These are phyloP conservation scores for Schizothecium vesticola DNA, from an alignment of 495 filamentous ascomycete genomes.

Conservation along the genomic window DNA sequence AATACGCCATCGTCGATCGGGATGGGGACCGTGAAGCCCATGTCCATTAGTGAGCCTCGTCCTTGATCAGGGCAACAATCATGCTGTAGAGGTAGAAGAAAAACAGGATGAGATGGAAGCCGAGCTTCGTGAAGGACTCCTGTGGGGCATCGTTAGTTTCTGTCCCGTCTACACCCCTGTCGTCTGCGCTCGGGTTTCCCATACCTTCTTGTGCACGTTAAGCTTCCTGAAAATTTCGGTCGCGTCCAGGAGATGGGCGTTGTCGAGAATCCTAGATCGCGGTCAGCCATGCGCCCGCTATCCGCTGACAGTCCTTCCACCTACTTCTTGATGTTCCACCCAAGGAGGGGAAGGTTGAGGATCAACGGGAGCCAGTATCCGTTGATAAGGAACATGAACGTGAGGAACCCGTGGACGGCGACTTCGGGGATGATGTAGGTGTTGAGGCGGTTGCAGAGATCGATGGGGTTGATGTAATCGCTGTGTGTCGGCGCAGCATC, in stretches of 20 bases:
- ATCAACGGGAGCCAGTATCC: conserved; percentile 95
- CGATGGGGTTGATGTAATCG: conserved; percentile 99
- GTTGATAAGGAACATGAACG: conserved; percentile 92
- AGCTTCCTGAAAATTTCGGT: conserved; percentile 99
- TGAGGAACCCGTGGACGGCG: conserved; percentile 92
- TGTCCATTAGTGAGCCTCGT: conserved; percentile 70
- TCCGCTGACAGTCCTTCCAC: conserved; percentile 21
- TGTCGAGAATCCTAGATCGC: conserved; percentile 76
- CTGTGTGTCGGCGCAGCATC: conserved; percentile 38
- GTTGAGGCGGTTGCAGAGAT: conserved; percentile 99
- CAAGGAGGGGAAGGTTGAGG: conserved; percentile 87
- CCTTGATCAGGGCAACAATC: conserved; percentile 96
- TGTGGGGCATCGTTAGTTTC: conserved; percentile 29
- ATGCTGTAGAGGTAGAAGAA: conserved; percentile 99
- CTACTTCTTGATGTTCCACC: conserved; percentile 96
- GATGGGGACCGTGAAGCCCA: not conserved
- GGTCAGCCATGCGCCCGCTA: conserved; percentile 6
- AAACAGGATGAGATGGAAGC: conserved; percentile 99
- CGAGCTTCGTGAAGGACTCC: conserved; percentile 99
- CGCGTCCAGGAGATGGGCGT: conserved; percentile 92
- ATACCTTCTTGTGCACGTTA: conserved; percentile 97
- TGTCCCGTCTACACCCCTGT: not conserved
- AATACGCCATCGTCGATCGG: not conserved
- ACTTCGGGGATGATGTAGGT: conserved; percentile 99
- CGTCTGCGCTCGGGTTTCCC: conserved; percentile 12